These are phyloP conservation scores for Aaosphaeria pasadenensis DNA, from an alignment of 2,329 filamentous ascomycete species.

Conservation along the genomic window DNA sequence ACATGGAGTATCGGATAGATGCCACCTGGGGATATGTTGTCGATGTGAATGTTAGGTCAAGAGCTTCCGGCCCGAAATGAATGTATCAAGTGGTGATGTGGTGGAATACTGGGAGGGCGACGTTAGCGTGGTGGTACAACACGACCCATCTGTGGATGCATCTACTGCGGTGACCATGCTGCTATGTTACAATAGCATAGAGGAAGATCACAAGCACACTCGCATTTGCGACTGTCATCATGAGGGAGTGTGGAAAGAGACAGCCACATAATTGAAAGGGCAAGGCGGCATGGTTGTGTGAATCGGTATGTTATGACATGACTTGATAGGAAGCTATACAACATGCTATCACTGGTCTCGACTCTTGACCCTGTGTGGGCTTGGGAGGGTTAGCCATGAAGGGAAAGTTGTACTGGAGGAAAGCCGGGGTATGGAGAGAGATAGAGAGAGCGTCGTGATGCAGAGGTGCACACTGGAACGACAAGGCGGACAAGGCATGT, in stretches of 20 bases:
- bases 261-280: no score
- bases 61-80: no score
- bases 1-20: neutral
- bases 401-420: constrained; percentile 1
- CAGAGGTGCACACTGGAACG: no score
- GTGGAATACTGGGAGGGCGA: constrained; percentile 14
- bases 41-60: neutral
- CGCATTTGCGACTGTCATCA: constrained; percentile 2
- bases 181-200: constrained; percentile 27
- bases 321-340: neutral
- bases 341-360: no score
- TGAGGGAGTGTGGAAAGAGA: neutral
- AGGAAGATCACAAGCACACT: neutral
- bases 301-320: neutral
- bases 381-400: constrained; percentile 1
- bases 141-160: constrained; percentile 18
- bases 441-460: constrained; percentile 5
- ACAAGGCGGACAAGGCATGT: no score
- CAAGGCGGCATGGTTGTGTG: no score
- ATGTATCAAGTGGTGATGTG: constrained; percentile 6
- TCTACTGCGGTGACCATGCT: constrained; percentile 2
- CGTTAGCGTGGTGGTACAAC: constrained; percentile 31
- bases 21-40: neutral
- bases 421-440: constrained; percentile 2
- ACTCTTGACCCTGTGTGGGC: neutral